Evolutionary conservation across 352 stramenopile species (phyloP).

Genomic region (Globisporangium takayamanum): DNA sequence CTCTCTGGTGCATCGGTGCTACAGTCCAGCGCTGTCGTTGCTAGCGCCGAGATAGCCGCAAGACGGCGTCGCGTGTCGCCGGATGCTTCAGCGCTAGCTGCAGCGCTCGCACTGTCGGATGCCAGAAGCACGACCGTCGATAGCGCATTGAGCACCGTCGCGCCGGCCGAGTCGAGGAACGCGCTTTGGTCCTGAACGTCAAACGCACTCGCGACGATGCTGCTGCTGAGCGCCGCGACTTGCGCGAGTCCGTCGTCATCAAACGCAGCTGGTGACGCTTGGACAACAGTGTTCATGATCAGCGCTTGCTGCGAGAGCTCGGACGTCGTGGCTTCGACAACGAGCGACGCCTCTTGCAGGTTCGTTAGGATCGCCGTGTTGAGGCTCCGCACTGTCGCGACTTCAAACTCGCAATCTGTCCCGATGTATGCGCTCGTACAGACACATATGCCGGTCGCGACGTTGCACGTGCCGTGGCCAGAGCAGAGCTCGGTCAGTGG

Average conservation of each 20-base stretch:
- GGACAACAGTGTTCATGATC: conserved; percentile 38
- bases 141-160: conserved; percentile 37
- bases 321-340: conserved; percentile 33
- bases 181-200: conserved; percentile 22
- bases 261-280: conserved; percentile 30
- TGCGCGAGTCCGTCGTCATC: conserved; percentile 20
- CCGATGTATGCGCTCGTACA: conserved; percentile 42
- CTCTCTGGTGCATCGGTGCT: conserved; percentile 14
- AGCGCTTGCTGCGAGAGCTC: conserved; percentile 47
- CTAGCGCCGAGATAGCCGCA: neutral
- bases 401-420: conserved; percentile 27
- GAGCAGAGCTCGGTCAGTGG: conserved; percentile 17
- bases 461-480: conserved; percentile 26
- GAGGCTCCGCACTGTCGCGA: conserved; percentile 25
- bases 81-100: neutral
- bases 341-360: conserved; percentile 18
- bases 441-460: conserved; percentile 18
- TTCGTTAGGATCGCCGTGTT: conserved; percentile 42
- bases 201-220: conserved; percentile 42
- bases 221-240: conserved; percentile 32
- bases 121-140: conserved; percentile 31
- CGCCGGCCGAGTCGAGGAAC: conserved; percentile 36
- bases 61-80: neutral
- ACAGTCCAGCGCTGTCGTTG: conserved; percentile 9
- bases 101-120: neutral